Conservation (phyloP, 495 filamentous ascomycete genomes). For the Baudoinia panamericana region DNA sequence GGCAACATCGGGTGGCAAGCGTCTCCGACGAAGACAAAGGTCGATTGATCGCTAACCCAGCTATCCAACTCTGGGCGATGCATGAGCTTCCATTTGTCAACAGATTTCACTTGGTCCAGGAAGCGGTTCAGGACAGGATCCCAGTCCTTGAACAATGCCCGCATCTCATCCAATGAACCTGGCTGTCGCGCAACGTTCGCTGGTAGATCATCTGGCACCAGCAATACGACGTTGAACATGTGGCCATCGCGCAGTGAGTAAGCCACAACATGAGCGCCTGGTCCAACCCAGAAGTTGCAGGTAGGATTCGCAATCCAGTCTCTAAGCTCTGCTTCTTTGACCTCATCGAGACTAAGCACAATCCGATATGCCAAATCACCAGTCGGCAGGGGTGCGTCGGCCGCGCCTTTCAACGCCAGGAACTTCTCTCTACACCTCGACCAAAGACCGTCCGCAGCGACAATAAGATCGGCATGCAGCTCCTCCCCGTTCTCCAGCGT, state of each 20-base stretch:
- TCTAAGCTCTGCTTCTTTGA: conserved; percentile 38
- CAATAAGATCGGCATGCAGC: conserved; percentile 25
- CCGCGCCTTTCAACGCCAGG: conserved; percentile 15
- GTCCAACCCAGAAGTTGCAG: conserved; percentile 62
- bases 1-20: conserved; percentile 26
- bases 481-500: conserved; percentile 18
- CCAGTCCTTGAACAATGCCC: conserved; percentile 46
- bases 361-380: conserved; percentile 58
- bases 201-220: conserved; percentile 58
- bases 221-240: conserved; percentile 54
- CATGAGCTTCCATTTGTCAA: conserved; percentile 54
- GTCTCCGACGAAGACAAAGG: conserved; percentile 43
- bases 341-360: conserved; percentile 42
- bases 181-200: conserved; percentile 39
- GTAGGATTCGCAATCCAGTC: conserved; percentile 38
- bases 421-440: conserved; percentile 25
- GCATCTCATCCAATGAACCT: conserved; percentile 55
- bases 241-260: conserved; percentile 49
- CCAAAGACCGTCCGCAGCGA: conserved; percentile 31
- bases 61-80: conserved; percentile 42
- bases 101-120: conserved; percentile 38
- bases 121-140: conserved; percentile 34
- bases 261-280: conserved; percentile 48
- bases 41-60: conserved; percentile 43
- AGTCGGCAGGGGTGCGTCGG: conserved; percentile 35